Base-by-base conservation (phyloP, 805 yeast genomes). In the Yamadazyma phyllophila region DNA sequence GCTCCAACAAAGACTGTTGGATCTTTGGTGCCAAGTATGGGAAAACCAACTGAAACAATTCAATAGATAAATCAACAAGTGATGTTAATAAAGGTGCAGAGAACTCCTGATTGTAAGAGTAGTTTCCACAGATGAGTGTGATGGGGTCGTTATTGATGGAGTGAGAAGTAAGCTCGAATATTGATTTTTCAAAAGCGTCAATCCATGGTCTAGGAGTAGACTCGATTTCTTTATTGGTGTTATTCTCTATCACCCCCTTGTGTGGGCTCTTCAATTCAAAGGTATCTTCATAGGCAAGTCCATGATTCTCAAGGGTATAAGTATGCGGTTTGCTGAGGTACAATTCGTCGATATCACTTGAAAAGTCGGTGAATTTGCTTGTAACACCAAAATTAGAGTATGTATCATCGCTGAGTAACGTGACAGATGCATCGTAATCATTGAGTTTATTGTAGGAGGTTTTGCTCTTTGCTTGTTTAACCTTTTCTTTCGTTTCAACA, bases 1-100 rank as follows among this genome's bases (percentile, higher is more conserved):
- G 87, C 56, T 92, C 97, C 15, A 94, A 63, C n/a, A 94, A 73
- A 1, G 97, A 89, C 47, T 85, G 83, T 57, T 92, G 97, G 43
- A 94, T 85, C 50, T 88, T 87, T 4, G 80, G 65, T 7, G 91
- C 80, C 53, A 92, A 76, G 47, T 74, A 70, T 0, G 95, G 88
- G 52, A 92, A 85, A 1, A 85, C 73, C 7, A 76, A 58, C 4
- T 87, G 80, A 58, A 90, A 88, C 1, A 91, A 71, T 48, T 85
- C 89, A 57, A 92, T 81, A 0, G 97, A 83, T 2, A 77, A 60
- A 63, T 92, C 96, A n/a, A 89, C 76, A 2, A 87, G 59, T 2
- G 72, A 61, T 0, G 73, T 67, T 2, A 61, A 46, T 17, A 72
- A 54, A 17, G 51, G 54, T 0, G 69, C 47, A 1, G 72, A 54